These are phyloP conservation scores for Limnanthes douglasii DNA, from an alignment of 345 rosid genomes.

Conservation along the genomic window DNA sequence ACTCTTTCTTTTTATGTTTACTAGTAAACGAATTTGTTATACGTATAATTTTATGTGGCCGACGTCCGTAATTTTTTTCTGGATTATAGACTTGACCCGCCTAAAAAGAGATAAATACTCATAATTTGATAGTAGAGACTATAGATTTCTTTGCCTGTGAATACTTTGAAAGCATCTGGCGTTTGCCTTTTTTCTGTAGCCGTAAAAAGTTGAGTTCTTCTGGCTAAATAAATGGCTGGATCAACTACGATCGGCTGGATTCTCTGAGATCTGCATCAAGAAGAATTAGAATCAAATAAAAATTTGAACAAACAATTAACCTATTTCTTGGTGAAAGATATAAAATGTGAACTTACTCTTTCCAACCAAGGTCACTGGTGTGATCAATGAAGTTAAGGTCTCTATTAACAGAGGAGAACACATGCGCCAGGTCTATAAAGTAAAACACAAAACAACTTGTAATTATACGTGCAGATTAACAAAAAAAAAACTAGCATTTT, in stretches of 20 bases:
- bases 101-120: neutral
- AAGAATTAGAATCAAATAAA: conserved; percentile 3
- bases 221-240: conserved; percentile 74
- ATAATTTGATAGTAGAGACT: neutral
- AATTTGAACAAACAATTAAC: neutral
- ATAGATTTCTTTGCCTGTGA: conserved; percentile 47
- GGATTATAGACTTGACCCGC: too few relatives aligned
- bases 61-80: too few relatives aligned
- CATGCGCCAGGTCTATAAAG: conserved; percentile 70
- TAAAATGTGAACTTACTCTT: conserved; percentile 56
- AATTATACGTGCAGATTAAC: conserved; percentile 4
- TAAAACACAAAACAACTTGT: conserved; percentile 7
- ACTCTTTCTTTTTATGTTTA: too few relatives aligned
- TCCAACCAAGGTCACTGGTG: conserved; percentile 95
- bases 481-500: conserved; percentile 8
- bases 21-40: too few relatives aligned
- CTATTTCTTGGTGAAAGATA: too few relatives aligned
- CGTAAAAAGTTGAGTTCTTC: conserved; percentile 73
- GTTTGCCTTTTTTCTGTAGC: conserved; percentile 71
- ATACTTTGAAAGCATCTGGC: conserved; percentile 81
- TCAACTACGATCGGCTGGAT: conserved; percentile 86
- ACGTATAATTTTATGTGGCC: too few relatives aligned
- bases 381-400: conserved; percentile 91
- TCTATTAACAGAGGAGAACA: conserved; percentile 59
- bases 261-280: conserved; percentile 49